Conservation (phyloP, 208 protist species). For the Crithidia acanthocephali region DNA sequence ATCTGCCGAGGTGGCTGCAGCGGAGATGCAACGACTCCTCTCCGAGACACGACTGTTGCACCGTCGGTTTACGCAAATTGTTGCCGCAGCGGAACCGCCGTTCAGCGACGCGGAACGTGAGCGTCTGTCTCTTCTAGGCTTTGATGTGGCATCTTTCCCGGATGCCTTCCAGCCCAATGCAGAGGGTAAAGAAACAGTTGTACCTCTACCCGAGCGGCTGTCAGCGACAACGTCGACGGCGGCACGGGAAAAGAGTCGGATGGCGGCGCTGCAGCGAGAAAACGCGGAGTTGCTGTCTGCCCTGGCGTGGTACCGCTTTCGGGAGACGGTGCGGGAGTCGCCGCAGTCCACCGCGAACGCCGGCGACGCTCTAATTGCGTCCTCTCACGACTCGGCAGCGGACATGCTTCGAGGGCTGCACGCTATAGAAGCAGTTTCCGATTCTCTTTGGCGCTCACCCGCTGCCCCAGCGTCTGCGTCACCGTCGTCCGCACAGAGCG, state of each 20-base stretch:
- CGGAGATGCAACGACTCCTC: slow-evolving; percentile 10
- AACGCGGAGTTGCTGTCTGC: slow-evolving; percentile 17
- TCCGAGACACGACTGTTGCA: slow-evolving; percentile 24
- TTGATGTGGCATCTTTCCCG: slow-evolving; percentile 6
- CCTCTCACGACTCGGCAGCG: neutral
- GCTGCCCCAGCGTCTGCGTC: neutral
- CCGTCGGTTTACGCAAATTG: slow-evolving; percentile 8
- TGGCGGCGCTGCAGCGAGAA: slow-evolving; percentile 2
- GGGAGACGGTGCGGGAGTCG: neutral
- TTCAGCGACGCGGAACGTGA: slow-evolving; percentile 19
- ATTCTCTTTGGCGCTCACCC: neutral
- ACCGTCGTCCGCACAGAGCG: neutral
- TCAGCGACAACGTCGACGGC: neutral
- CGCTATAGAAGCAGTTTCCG: neutral
- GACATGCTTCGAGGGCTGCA: neutral
- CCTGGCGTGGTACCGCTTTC: slow-evolving; percentile 25
- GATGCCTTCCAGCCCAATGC: neutral
- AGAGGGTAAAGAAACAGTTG: neutral
- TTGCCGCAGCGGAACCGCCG: too few relatives aligned
- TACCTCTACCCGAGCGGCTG: neutral
- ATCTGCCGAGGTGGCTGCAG: slow-evolving; percentile 9
- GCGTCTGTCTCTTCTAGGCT: slow-evolving; percentile 19
- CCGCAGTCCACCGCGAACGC: neutral
- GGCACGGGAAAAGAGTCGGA: neutral
- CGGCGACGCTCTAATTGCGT: neutral